Evolutionary conservation across 805 yeast genomes (phyloP), one percentile per base, ranked within the genome.

Genomic region (Monosporozyma aerobia): DNA sequence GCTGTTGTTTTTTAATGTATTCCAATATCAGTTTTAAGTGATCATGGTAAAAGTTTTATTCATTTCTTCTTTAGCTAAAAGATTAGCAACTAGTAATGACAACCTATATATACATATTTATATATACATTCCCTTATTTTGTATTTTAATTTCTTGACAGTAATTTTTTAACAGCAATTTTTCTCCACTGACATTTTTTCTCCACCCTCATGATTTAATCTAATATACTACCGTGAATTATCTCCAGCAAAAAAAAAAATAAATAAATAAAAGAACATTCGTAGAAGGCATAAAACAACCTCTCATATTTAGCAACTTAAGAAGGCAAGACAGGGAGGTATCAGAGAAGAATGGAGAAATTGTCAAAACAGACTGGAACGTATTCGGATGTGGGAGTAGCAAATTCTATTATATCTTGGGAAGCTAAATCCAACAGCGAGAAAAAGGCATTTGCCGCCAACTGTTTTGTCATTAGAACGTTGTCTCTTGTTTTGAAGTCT

Each of bases 401-500:
- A 11, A 57, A 25, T 22, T 48, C 53, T 27, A 63, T 40, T 32
- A 56, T n/a, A 23, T 58, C 60, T 47, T 58, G 61, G 2, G 67
- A 57, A 2, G 69, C 68, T 16, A 67, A 54, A 39, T 59, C 63
- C 19, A 67, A 51, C 22, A 67, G 29, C 3, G 69, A 61, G 19
- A 67, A 51, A 44, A 67, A 67, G 0, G 69, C 70, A 30, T 61
- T 64, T 14, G 69, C 65, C 6, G 68, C 69, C 10, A 66, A 56
- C 30, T 54, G 55, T 47, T 57, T 63, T 22, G 58, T 57, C 13
- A 62, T 54, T 8, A 27, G 8, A 9, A 37, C 23, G 1, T 23
- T 44, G 7, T 30, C 25, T 5, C 27, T 47, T 2, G 39, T 7
- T 11, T 41, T 55, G 13, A 25, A 47, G 3, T 51, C 49, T 19